These are phyloP conservation scores for Podosphaera xanthii DNA, from an alignment of 2,329 filamentous ascomycete species.

Conservation along the genomic window DNA sequence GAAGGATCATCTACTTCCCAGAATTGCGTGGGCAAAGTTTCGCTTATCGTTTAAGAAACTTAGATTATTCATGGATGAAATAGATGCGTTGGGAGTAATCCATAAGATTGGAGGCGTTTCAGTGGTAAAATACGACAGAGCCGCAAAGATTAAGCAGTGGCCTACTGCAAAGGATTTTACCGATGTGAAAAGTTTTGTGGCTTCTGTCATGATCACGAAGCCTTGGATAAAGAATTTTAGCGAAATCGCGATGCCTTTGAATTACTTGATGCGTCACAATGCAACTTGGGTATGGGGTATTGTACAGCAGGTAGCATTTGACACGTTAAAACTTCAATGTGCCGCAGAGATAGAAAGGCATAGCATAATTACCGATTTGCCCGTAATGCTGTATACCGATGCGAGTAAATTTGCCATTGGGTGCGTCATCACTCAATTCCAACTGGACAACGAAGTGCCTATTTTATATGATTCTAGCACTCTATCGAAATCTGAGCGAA, in stretches of 20 bases:
- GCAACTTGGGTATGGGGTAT: background rate
- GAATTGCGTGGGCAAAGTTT: background rate
- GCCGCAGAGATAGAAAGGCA: background rate
- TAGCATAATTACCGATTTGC: background rate
- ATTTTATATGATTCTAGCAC: constrained; percentile 1
- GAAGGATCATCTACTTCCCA: background rate
- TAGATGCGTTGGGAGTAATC: background rate
- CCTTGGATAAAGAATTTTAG: background rate
- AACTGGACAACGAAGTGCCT: background rate
- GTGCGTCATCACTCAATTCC: background rate
- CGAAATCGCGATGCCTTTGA: background rate
- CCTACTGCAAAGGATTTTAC: background rate
- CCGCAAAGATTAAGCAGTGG: constrained; percentile 1
- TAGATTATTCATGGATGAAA: constrained; percentile 1
- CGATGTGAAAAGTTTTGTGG: background rate
- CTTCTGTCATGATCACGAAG: background rate
- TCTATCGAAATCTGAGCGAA: background rate
- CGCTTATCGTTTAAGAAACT: background rate
- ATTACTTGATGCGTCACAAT: background rate
- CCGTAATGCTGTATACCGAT: background rate
- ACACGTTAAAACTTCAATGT: background rate
- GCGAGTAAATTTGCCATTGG: constrained; percentile 1
- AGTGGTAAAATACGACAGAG: background rate
- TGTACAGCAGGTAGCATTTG: background rate
- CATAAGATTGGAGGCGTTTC: background rate